These are phyloP conservation scores for Cronartium ribicola DNA, from an alignment of 1,284 basidiomycete species.

Conservation along the genomic window DNA sequence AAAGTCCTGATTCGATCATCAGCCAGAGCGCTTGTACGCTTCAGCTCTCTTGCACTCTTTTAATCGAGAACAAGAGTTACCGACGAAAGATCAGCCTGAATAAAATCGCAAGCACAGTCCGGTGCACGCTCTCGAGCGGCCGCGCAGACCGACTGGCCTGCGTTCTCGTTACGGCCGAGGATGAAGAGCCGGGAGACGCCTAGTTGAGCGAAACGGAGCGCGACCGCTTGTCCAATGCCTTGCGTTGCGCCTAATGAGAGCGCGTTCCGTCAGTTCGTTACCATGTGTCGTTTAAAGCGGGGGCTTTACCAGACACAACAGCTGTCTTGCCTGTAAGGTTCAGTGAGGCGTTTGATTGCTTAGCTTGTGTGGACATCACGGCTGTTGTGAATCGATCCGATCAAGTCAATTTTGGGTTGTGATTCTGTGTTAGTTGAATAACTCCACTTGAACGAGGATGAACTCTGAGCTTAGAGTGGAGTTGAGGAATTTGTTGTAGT, in stretches of 20 bases:
- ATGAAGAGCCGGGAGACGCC: constrained; percentile 52
- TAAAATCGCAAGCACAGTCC: constrained; percentile 16
- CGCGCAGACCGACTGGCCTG: constrained; percentile 48
- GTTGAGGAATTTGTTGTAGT: no score
- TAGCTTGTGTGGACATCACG: constrained; percentile 44
- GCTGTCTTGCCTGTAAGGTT: constrained; percentile 46
- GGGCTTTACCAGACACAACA: constrained; percentile 46
- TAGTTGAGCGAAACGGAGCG: constrained; percentile 14
- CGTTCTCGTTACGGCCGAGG: constrained; percentile 50
- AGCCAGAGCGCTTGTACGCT: background rate
- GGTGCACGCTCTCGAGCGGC: constrained; percentile 42
- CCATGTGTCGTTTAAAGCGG: constrained; percentile 44
- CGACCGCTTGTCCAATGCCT: constrained; percentile 28
- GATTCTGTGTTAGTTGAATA: no score
- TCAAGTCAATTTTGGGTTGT: no score
- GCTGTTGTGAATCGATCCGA: no score
- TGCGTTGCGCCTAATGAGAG: constrained; percentile 11
- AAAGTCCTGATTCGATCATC: constrained; percentile 10
- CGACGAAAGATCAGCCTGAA: constrained; percentile 41
- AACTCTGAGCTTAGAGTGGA: no score
- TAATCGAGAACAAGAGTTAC: background rate
- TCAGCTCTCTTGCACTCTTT: no score
- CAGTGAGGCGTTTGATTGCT: constrained; percentile 44
- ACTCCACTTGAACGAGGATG: no score
- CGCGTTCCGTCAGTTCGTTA: constrained; percentile 43